A percentile compares a stretch with the other conserved stretches of the same genome.
These are phyloP conservation scores for Mucor irregularis DNA, from an alignment of 371 early-diverging fungal species.

Conservation along the genomic window DNA sequence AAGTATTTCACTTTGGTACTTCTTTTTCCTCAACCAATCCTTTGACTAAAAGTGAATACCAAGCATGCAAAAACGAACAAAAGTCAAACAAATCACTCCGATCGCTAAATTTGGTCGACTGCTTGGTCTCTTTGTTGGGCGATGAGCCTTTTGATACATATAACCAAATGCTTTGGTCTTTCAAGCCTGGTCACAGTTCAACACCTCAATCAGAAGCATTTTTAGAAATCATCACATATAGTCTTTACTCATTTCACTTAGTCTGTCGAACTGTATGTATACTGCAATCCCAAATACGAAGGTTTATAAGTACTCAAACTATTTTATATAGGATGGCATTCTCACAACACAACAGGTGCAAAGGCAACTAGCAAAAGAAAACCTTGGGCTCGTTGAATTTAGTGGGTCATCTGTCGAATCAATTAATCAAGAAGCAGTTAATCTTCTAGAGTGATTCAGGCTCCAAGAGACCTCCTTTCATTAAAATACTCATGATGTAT, in stretches of 20 bases:
- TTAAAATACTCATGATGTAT: too few species aligned
- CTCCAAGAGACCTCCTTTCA: too few species aligned
- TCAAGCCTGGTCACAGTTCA: slow-evolving; percentile 5
- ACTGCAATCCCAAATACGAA: too few species aligned
- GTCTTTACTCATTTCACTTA: slow-evolving; percentile 15
- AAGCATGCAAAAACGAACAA: slow-evolving; percentile 15
- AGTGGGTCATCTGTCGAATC: slow-evolving; percentile 1
- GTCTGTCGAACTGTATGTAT: slow-evolving; percentile 6
- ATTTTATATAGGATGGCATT: not conserved
- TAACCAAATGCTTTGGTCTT: slow-evolving; percentile 11
- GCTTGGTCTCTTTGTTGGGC: slow-evolving; percentile 1
- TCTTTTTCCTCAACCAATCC: slow-evolving; percentile 4
- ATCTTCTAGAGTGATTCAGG: not conserved
- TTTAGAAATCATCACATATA: slow-evolving; percentile 10
- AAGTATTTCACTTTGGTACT: slow-evolving; percentile 18
- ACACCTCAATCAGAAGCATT: slow-evolving; percentile 10
- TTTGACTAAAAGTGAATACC: slow-evolving; percentile 5
- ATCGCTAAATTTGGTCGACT: slow-evolving; percentile 8
- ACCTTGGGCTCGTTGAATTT: slow-evolving; percentile 4
- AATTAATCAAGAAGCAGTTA: not conserved
- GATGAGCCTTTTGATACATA: slow-evolving; percentile 13
- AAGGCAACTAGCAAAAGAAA: slow-evolving; percentile 5
- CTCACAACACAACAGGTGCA: slow-evolving; percentile 1
- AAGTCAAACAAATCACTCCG: slow-evolving; percentile 8
- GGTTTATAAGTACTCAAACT: too few species aligned